Percentiles rank a stretch among this genome's conserved stretches.
phyloP scores from a whole-genome alignment of 306 rosid species.

The Trifolium pratense region DNA sequence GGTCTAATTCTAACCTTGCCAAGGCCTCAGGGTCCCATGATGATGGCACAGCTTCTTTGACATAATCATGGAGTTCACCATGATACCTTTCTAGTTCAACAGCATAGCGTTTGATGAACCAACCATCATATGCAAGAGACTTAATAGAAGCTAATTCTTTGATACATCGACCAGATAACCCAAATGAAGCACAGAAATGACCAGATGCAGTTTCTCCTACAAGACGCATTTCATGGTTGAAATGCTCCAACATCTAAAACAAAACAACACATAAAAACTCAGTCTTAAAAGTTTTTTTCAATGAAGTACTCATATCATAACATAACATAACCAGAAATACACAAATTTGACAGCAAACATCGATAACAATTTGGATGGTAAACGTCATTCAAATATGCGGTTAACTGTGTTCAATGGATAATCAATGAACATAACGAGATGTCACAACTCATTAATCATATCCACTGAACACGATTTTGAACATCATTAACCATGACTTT shows the following conservation, averaged over 20 bases:
- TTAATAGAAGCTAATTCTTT: slow-evolving; percentile 74
- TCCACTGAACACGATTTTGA: too few relatives aligned
- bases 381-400: neutral
- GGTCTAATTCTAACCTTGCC: slow-evolving; percentile 57
- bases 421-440: too few relatives aligned
- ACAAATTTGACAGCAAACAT: too few relatives aligned
- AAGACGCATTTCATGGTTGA: slow-evolving; percentile 76
- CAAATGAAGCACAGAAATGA: slow-evolving; percentile 81
- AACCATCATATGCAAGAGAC: slow-evolving; percentile 86
- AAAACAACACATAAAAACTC: slow-evolving; percentile 20
- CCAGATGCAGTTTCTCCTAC: slow-evolving; percentile 77
- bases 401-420: too few relatives aligned
- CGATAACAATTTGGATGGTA: neutral
- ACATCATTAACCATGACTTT: too few relatives aligned
- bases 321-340: neutral
- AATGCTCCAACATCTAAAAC: slow-evolving; percentile 85
- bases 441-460: too few relatives aligned
- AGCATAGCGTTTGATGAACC: slow-evolving; percentile 78
- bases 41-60: slow-evolving; percentile 81
- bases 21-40: slow-evolving; percentile 73
- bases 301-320: neutral
- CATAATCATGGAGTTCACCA: slow-evolving; percentile 60
- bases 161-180: slow-evolving; percentile 63
- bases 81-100: slow-evolving; percentile 76
- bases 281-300: neutral